Conservation (phyloP, 2,329 filamentous ascomycete species). For the Pseudocercospora fuligena region DNA sequence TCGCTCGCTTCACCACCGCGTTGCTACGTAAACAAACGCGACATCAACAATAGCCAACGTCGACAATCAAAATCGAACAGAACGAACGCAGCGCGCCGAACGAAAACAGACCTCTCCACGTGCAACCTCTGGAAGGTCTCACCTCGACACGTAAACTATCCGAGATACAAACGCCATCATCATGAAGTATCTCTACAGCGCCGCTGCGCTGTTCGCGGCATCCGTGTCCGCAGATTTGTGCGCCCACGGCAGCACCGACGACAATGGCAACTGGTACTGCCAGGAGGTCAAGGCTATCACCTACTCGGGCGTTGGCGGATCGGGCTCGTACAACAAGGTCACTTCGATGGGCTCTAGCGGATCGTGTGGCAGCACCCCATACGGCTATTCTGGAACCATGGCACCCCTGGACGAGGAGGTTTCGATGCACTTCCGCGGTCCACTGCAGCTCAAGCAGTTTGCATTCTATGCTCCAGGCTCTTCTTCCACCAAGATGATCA, state of each 20-base stretch:
- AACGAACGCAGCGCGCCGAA: conserved; percentile 11
- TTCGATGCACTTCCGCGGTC: conserved; percentile 74
- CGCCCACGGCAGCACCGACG: conserved; percentile 37
- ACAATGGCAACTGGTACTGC: conserved; percentile 67
- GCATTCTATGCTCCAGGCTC: conserved; percentile 65
- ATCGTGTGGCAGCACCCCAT: conserved; percentile 59
- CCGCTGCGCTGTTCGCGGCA: conserved; percentile 39
- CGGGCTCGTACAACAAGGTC: conserved; percentile 65
- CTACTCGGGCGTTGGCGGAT: conserved; percentile 60
- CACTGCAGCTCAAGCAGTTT: conserved; percentile 68
- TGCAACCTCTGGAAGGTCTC: conserved; percentile 18
- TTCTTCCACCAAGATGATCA: conserved; percentile 46
- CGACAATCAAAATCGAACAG: conserved; percentile 2
- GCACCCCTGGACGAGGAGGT: conserved; percentile 73
- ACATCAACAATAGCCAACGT: not conserved
- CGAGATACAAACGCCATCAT: conserved; percentile 30
- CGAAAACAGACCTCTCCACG: conserved; percentile 4
- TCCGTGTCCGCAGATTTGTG: conserved; percentile 37
- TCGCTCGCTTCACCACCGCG: not conserved
- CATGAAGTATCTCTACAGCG: conserved; percentile 40
- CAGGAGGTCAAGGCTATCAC: conserved; percentile 67
- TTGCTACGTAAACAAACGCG: conserved; percentile 9
- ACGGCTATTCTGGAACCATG: conserved; percentile 63
- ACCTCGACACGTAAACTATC: conserved; percentile 4
- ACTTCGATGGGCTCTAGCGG: conserved; percentile 62